Conservation (phyloP, 208 protist genomes). For the Wallacemonas collosoma region DNA sequence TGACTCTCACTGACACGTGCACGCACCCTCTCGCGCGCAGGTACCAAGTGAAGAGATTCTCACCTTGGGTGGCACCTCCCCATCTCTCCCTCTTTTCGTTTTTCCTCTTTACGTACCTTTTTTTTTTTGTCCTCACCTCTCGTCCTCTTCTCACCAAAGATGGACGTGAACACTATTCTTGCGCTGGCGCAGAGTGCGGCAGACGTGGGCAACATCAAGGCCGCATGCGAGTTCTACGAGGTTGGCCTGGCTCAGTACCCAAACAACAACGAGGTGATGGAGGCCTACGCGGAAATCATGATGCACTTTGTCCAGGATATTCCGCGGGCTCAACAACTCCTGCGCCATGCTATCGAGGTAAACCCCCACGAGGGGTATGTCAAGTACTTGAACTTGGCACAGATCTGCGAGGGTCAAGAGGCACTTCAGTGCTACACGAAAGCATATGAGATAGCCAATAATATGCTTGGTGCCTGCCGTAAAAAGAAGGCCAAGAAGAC, state of each 20-base stretch:
- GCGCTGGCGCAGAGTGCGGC: constrained; percentile 84
- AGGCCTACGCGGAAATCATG: constrained; percentile 92
- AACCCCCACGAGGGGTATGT: constrained; percentile 81
- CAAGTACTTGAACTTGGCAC: constrained; percentile 92
- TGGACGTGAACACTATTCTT: constrained; percentile 79
- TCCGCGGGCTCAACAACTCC: constrained; percentile 75
- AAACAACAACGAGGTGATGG: constrained; percentile 90
- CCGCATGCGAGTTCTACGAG: constrained; percentile 88
- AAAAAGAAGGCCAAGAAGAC: constrained; percentile 55
- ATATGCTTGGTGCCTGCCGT: constrained; percentile 50
- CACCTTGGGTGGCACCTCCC: neutral
- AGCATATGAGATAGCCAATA: constrained; percentile 66
- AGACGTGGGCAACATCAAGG: constrained; percentile 80
- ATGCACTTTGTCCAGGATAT: constrained; percentile 82
- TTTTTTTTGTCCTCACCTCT: constrained; percentile 15
- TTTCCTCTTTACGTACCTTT: neutral
- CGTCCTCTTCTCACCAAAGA: constrained; percentile 17
- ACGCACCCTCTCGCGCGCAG: too few species aligned
- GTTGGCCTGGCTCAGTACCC: constrained; percentile 66
- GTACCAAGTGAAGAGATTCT: too few species aligned
- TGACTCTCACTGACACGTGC: neutral
- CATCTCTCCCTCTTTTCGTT: constrained; percentile 15
- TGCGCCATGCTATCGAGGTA: constrained; percentile 84
- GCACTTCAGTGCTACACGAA: constrained; percentile 82
- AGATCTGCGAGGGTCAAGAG: constrained; percentile 79